These are phyloP conservation scores for Talaromyces wortmannii DNA, from an alignment of 495 filamentous ascomycete genomes.

Conservation along the genomic window DNA sequence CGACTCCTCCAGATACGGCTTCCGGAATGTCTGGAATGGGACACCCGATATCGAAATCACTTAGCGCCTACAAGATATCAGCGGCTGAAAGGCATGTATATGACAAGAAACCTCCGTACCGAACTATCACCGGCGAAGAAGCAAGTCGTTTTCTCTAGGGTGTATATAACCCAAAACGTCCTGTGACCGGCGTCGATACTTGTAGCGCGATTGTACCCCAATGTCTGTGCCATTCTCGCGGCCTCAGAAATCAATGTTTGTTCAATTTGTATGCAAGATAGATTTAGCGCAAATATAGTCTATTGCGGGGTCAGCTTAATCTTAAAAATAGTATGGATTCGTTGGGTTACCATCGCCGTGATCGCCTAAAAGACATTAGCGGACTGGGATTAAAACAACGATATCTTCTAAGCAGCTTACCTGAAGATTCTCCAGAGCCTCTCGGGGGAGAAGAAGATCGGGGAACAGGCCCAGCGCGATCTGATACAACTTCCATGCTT, in stretches of 20 bases:
- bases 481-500: conserved; percentile 24
- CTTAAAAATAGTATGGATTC: not conserved
- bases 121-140: conserved; percentile 22
- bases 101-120: conserved; percentile 10
- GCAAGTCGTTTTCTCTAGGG: conserved; percentile 21
- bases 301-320: not conserved
- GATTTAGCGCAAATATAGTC: conserved; percentile 20
- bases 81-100: not conserved
- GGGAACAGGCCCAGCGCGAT: conserved; percentile 16
- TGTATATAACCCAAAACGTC: conserved; percentile 31
- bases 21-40: conserved; percentile 22
- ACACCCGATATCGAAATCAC: conserved; percentile 22
- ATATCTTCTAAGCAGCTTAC: not conserved
- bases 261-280: conserved; percentile 25
- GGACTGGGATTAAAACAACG: not conserved
- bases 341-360: conserved; percentile 6
- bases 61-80: not conserved
- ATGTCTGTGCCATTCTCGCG: conserved; percentile 18
- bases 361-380: conserved; percentile 3
- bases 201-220: conserved; percentile 15
- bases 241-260: conserved; percentile 22
- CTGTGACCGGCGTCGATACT: conserved; percentile 6
- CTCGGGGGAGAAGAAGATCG: conserved; percentile 14
- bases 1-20: conserved; percentile 16
- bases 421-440: conserved; percentile 17